Conservation (phyloP, 202 grass and related monocot genomes). For the Musa balbisiana region DNA sequence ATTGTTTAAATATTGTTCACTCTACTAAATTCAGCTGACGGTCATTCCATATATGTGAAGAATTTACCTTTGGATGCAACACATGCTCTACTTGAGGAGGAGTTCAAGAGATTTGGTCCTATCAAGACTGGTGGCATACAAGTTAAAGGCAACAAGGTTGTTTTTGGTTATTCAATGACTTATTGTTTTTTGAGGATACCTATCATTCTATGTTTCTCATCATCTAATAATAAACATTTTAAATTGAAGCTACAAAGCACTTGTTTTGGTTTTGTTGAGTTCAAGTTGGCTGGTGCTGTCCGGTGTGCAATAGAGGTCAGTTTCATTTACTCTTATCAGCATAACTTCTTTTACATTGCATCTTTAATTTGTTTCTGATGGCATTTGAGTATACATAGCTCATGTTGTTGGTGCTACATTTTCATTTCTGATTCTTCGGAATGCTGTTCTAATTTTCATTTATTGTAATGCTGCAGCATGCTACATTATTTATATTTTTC, state of each 20-base stretch:
- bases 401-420: too few relatives aligned
- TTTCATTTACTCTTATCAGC: background rate
- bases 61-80: conserved; percentile 61
- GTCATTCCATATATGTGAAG: conserved; percentile 69
- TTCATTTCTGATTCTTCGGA: too few relatives aligned
- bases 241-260: conserved; percentile 54
- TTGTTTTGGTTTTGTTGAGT: conserved; percentile 88
- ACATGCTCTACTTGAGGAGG: conserved; percentile 63
- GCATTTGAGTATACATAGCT: too few relatives aligned
- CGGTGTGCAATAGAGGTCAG: conserved; percentile 65
- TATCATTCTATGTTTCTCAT: background rate
- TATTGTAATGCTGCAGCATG: too few relatives aligned
- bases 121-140: conserved; percentile 82
- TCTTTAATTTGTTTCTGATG: too few relatives aligned
- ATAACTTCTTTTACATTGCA: background rate
- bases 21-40: conserved; percentile 34
- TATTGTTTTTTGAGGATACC: background rate
- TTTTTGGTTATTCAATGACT: background rate
- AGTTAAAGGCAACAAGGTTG: conserved; percentile 90
- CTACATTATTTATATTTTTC: too few relatives aligned
- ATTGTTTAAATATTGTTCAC: background rate
- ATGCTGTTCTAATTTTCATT: too few relatives aligned
- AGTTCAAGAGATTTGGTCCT: conserved; percentile 76
- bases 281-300: conserved; percentile 49
- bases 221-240: conserved; percentile 1